Percentiles rank a stretch among this genome's conserved stretches.
phyloP scores from a whole-genome alignment of 371 early-diverging fungal species.

The Parasitella parasitica region DNA sequence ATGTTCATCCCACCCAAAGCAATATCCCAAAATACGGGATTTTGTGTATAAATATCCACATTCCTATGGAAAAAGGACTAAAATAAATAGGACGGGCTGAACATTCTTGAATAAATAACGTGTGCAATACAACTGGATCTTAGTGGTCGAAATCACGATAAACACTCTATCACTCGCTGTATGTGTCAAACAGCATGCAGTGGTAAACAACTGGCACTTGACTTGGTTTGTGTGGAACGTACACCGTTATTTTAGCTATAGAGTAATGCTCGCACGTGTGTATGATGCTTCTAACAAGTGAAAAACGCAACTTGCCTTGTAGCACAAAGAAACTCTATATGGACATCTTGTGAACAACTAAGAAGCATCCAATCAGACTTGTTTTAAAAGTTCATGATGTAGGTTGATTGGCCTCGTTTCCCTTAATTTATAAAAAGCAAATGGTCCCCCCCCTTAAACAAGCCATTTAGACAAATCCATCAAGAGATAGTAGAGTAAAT shows the following conservation, averaged over 20 bases:
- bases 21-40: neutral
- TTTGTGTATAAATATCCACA: neutral
- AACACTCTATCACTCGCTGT: neutral
- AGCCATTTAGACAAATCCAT: neutral
- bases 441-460: conserved; percentile 1
- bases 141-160: neutral
- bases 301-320: neutral
- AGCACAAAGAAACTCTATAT: neutral
- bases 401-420: conserved; percentile 7
- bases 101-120: neutral
- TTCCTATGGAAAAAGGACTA: neutral
- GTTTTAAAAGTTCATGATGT: conserved; percentile 10
- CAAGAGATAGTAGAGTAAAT: neutral
- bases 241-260: neutral
- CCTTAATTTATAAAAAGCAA: neutral
- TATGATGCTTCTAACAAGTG: neutral
- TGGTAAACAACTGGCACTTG: neutral
- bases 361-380: conserved; percentile 6
- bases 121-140: neutral
- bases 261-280: neutral
- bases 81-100: neutral
- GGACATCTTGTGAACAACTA: neutral
- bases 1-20: no score
- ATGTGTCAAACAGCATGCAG: neutral
- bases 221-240: neutral